Base-by-base conservation (phyloP, 2,329 filamentous ascomycete species). In the Ceratocystis cubensis region DNA sequence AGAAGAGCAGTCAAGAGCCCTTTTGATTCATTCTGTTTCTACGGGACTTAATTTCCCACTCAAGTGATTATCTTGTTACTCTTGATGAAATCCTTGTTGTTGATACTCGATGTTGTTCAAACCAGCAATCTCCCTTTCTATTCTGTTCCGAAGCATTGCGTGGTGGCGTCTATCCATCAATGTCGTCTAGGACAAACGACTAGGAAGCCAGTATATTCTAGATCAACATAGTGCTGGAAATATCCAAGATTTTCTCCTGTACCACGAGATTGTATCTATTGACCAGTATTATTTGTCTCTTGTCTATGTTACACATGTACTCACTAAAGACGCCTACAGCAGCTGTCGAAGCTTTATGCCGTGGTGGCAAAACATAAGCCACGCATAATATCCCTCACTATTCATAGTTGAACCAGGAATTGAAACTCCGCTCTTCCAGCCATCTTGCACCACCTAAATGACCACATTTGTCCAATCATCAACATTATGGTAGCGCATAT, bases 301-400 rank as follows among this genome's bases (percentile, higher is more conserved):
- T 22, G 7, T 5, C 6, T 15, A 13, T 20, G 48, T 22, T 50
- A 13, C n/a, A 50, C 48, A 4, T 15, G 5, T 22, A 50, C 22
- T 50, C 10, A 57, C 37, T 15, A 33, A 30, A 15, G 28, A 25
- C 15, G 25, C 15, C 10, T 17, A 57, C 28, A 57, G 25, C 48
- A 57, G 30, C 22, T 57, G 53, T 57, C 53, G 28, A 57, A 17
- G 25, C 3, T 17, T 57, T 30, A 17, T 57, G 48, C 48, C 20
- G 20, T 57, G 53, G 53, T 57, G 53, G 53, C 53, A 30, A 57
- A 41, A 57, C n/a, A 5, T 57, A 10, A 57, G 53, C 53, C 28
- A 33, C 25, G 17, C 53, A 30, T 57, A 30, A 57, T 30, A 17
- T 33, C n/a, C 53, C 37, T 41, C 37, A 41, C 13, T 57, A 57